Base-by-base conservation (phyloP, 257 asterid species). In the Echium plantagineum region DNA sequence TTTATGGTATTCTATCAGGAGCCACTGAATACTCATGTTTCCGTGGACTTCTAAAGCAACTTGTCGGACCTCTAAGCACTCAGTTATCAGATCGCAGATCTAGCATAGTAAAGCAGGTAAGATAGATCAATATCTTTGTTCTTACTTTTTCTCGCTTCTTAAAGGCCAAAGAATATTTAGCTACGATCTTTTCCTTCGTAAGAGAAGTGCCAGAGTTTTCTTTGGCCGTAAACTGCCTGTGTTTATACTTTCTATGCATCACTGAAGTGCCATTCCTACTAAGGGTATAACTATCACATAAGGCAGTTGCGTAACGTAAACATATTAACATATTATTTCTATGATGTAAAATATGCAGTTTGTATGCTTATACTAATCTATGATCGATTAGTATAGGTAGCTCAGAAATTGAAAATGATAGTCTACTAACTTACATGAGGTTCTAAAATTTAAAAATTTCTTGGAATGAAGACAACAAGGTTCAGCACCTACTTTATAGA, bases 1-100 rank as follows among this genome's bases (percentile, higher is more conserved):
- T 55, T n/a, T 21, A 19, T 55, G 24, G 9, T 31, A 56, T 13
- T 62, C 22, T 66, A 61, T 63, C 86, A 93, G 99, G 99, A 65
- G 99, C 97, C 30, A 73, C 63, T 77, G 96, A 93, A 73, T 89
- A 86, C 70, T 91, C 90, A 49, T 77, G 87, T 65, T 93, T 89
- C 69, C 95, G 95, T 58, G 97, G 94, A 64, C 96, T 93, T 73
- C 77, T 93, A 18, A 93, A 89, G 88, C 99, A 93, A 71, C 81
- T 93, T 63, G 75, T 86, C 78, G 80, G 77, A 72, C 99, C 97
- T 60, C 82, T 93, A 71, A 86, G 91, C 78, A 76, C 87, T 54
- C 99, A 93, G 63, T 76, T 93, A 68, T 86, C 99, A 66, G 99
- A 93, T 76, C 83, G 99, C 60, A 85, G 99, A 68, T 93, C 99